phyloP scores from a whole-genome alignment of 306 rosid genomes.

The Ochetophila trinervis region DNA sequence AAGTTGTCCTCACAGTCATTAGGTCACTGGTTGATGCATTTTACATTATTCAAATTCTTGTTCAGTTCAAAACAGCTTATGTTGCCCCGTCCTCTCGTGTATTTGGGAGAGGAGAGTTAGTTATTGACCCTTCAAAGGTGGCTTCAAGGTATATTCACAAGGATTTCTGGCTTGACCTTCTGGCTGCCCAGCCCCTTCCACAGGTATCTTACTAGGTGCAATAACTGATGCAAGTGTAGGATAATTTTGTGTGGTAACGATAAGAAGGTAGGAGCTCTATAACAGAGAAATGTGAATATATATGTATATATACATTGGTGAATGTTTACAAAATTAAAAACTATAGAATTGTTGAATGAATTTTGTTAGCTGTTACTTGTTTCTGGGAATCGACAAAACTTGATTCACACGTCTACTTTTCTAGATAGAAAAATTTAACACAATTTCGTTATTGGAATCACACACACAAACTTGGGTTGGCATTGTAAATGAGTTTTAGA shows the following conservation, averaged over 20 bases:
- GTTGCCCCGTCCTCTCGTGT: constrained; percentile 61
- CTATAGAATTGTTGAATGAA: neutral
- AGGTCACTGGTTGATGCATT: constrained; percentile 50
- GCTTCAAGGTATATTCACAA: constrained; percentile 43
- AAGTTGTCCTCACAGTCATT: constrained; percentile 43
- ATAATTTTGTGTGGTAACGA: neutral
- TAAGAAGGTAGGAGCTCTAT: neutral
- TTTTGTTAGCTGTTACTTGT: neutral
- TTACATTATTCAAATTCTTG: constrained; percentile 49
- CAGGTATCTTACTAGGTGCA: constrained; percentile 38
- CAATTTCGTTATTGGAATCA: neutral
- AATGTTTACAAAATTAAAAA: neutral
- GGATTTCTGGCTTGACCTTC: constrained; percentile 54
- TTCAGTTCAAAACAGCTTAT: constrained; percentile 54
- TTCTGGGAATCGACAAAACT: neutral
- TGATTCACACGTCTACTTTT: neutral
- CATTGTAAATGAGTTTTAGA: too few relatives aligned
- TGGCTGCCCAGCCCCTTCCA: constrained; percentile 61
- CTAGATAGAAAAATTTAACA: neutral
- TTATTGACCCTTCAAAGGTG: constrained; percentile 51
- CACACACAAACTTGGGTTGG: too few relatives aligned
- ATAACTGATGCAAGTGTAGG: neutral
- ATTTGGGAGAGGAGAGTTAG: constrained; percentile 64
- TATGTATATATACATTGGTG: too few relatives aligned
- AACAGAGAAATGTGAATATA: too few relatives aligned